Evolutionary conservation across 768 basidiomycete species (phyloP), one percentile per base, ranked within the genome.

Genomic region (Leucocoprinus sp.): DNA sequence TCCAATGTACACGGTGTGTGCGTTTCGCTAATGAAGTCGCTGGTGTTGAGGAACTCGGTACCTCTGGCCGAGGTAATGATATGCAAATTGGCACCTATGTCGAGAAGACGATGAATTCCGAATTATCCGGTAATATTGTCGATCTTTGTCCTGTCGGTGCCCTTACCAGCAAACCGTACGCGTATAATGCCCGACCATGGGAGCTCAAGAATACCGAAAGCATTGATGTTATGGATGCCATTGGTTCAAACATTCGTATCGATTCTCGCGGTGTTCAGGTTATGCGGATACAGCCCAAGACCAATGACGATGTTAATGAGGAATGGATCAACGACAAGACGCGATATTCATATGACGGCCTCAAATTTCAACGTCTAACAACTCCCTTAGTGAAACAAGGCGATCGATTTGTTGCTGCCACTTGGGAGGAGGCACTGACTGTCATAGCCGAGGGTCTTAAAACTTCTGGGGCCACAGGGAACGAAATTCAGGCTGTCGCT

Each of bases 281-380:
- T 52, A 98, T 98, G 93, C 84, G 96, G 40, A 76, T 99, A 54
- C 93, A 96, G 59, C 96, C 96, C 1, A 78, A 87, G 57, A 88
- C 90, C 40, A 98, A 97, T 61, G 96, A 98, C 64, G 89, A 96
- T 54, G 83, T 99, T 52, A 99, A 99, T 63, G 96, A 99, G 70
- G 96, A 99, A 64, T 98, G 96, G 96, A 95, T 99, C 62, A 92
- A 78, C 64, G 96, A 99, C 75, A 99, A 99, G 76, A 93, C 95
- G 1, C 87, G 96, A 47, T 93, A 92, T 63, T 88, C 95, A 1
- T 87, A 93, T 63, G 96, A 99, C 57, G 96, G 96, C 8, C 76
- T 99, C 24, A 81, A 80, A 57, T 95, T 91, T 74, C 96, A 99
- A 63, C 85, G 95, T 17, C 70, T 99, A 56, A 97, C 93, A 3